A percentile compares a stretch with the other conserved stretches of the same genome.
Conservation (phyloP, 495 filamentous ascomycete species). For the Lasiosphaeria ovina region DNA sequence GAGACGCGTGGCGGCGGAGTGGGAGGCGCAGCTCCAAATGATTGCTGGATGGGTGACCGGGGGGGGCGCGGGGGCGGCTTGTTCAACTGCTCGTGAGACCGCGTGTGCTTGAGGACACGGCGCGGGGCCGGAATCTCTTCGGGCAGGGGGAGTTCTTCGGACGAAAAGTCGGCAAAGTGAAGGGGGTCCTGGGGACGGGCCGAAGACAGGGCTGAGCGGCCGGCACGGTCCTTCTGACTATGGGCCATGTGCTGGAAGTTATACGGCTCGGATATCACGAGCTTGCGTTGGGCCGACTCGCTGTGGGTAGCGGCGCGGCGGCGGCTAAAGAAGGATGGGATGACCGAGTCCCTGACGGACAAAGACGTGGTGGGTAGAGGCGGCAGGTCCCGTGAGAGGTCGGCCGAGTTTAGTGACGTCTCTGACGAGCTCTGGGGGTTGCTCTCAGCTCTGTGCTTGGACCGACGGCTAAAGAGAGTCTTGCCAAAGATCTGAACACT, state of each 20-base stretch:
- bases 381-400: conserved; percentile 30
- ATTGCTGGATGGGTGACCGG: conserved; percentile 42
- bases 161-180: conserved; percentile 61
- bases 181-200: conserved; percentile 46
- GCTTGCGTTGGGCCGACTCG: conserved; percentile 33
- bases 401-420: conserved; percentile 41
- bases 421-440: conserved; percentile 38
- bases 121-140: conserved; percentile 32
- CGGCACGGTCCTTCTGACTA: conserved; percentile 64
- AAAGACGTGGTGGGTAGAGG: conserved; percentile 19
- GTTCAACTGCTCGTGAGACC: conserved; percentile 49
- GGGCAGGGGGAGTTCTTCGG: conserved; percentile 44
- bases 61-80: conserved; percentile 48
- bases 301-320: conserved; percentile 31
- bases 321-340: conserved; percentile 43
- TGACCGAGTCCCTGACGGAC: conserved; percentile 37
- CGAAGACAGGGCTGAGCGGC: conserved; percentile 44
- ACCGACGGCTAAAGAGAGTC: conserved; percentile 47
- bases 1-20: conserved; percentile 48
- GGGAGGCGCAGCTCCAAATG: conserved; percentile 24
- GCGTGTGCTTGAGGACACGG: conserved; percentile 36
- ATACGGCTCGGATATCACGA: conserved; percentile 75
- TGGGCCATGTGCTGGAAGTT: conserved; percentile 88
- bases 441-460: conserved; percentile 42
- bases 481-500: conserved; percentile 55